phyloP scores from a whole-genome alignment of 352 stramenopile species.

The Pythium aristosporum region DNA sequence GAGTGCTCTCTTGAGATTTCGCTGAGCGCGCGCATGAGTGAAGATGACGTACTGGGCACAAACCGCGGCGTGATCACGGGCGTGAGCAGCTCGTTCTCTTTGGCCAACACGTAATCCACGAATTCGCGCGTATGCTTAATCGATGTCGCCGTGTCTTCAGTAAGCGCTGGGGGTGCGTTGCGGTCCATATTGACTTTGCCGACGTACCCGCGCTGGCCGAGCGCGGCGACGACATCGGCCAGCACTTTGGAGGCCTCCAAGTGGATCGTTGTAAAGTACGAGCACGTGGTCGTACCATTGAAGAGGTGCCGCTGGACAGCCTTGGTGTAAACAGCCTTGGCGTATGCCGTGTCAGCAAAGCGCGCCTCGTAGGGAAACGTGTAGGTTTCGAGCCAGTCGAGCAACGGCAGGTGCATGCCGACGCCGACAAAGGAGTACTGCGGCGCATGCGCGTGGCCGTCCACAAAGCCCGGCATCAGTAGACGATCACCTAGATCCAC shows the following conservation, averaged over 20 bases:
- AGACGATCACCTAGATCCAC: constrained; percentile 75
- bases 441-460: constrained; percentile 93
- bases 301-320: constrained; percentile 84
- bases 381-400: constrained; percentile 94
- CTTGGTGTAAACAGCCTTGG: constrained; percentile 84
- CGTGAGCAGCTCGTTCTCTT: constrained; percentile 74
- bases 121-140: constrained; percentile 86
- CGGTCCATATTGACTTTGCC: constrained; percentile 97
- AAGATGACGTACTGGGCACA: constrained; percentile 84
- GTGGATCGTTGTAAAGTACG: constrained; percentile 94
- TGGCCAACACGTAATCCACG: constrained; percentile 80
- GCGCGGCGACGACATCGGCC: constrained; percentile 75
- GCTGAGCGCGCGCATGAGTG: constrained; percentile 82
- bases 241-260: constrained; percentile 90
- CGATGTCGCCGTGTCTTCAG: constrained; percentile 84
- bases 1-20: constrained; percentile 78
- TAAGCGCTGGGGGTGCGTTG: constrained; percentile 80
- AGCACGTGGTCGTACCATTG: constrained; percentile 92
- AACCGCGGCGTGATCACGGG: constrained; percentile 94
- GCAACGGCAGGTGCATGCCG: constrained; percentile 91
- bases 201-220: constrained; percentile 89
- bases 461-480: constrained; percentile 92
- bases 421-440: constrained; percentile 94
- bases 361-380: constrained; percentile 93
- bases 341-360: constrained; percentile 63